phyloP scores from a whole-genome alignment of 192 early-diverging fungal species.

The Linnemannia exigua region DNA sequence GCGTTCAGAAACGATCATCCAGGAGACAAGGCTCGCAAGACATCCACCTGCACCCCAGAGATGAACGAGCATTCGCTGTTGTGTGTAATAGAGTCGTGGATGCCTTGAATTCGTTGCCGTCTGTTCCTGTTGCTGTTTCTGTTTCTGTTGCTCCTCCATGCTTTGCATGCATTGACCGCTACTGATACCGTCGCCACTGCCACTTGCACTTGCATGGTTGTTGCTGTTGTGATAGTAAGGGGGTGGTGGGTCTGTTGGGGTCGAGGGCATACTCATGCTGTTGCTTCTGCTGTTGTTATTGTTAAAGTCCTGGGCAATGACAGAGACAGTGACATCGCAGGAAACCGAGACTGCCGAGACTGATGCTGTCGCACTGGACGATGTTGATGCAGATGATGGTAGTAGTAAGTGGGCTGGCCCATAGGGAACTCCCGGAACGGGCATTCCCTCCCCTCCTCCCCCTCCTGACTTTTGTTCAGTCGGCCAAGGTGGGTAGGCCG shows the following conservation, averaged over 20 bases:
- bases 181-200: not conserved
- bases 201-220: not conserved
- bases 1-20: not conserved
- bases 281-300: not conserved
- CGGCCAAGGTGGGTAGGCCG: not conserved
- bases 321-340: not conserved
- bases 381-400: not conserved
- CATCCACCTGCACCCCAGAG: not conserved
- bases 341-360: not conserved
- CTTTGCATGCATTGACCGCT: not conserved
- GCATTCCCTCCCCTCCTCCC: not conserved
- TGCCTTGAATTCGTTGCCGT: too few relatives aligned
- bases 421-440: not conserved
- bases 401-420: not conserved
- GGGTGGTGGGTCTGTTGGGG: slow-evolving; percentile 1
- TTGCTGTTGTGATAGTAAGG: not conserved
- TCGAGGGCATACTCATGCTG: not conserved
- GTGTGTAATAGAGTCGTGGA: not conserved
- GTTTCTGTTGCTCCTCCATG: not conserved
- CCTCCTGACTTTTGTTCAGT: not conserved
- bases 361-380: not conserved
- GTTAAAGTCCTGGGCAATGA: not conserved
- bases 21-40: not conserved
- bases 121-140: not conserved
- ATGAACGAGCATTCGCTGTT: not conserved